Conservation (phyloP, 2,329 filamentous ascomycete species). For the Penicillium hordei region DNA sequence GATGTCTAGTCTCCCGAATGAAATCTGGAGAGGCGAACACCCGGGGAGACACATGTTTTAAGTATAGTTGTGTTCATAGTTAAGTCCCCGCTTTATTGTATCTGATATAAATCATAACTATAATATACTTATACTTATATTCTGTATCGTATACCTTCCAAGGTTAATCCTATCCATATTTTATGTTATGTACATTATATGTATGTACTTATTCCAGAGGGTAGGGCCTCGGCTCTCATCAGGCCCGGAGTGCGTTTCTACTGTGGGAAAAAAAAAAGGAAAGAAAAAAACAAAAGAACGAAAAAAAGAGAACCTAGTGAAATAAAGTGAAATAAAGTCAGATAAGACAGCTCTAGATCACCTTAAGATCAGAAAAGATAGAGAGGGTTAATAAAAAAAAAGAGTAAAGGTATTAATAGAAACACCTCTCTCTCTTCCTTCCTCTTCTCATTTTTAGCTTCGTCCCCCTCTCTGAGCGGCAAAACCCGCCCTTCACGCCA, state of each 20-base stretch:
- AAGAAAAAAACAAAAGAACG: neutral
- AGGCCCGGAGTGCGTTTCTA: neutral
- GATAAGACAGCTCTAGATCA: constrained; percentile 7
- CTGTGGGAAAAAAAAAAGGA: neutral
- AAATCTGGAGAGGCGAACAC: constrained; percentile 3
- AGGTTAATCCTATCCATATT: no score
- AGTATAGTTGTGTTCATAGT: neutral
- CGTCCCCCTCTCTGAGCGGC: constrained; percentile 13
- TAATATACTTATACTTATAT: neutral
- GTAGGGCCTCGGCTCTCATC: constrained; percentile 8
- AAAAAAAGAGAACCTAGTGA: neutral
- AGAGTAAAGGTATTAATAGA: constrained; percentile 11
- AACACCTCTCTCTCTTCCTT: constrained; percentile 9
- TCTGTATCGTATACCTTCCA: no score
- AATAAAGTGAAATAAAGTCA: neutral
- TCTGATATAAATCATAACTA: neutral
- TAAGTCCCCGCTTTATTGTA: neutral
- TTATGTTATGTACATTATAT: no score
- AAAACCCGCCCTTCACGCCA: constrained; percentile 20
- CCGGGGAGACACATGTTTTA: neutral
- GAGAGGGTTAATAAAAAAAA: neutral
- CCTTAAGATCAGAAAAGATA: neutral
- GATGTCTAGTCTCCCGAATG: neutral
- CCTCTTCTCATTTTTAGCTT: constrained; percentile 4
- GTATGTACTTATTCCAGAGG: neutral